phyloP scores from a whole-genome alignment of 768 basidiomycete species.

The Calocybe gangraenosa region DNA sequence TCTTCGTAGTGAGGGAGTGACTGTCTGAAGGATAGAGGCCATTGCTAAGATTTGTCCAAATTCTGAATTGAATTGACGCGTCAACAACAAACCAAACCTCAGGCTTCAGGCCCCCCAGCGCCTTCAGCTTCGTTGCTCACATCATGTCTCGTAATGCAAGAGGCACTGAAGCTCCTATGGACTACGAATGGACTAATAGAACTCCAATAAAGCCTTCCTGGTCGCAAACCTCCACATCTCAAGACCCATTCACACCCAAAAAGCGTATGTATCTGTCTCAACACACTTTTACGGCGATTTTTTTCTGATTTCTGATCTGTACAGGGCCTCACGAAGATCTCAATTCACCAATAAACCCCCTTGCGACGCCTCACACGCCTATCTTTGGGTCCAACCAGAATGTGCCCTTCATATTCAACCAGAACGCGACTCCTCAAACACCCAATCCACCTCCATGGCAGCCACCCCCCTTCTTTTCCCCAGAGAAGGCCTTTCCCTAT shows the following conservation, averaged over 20 bases:
- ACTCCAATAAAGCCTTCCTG: conserved; percentile 55
- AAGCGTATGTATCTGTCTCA: conserved; percentile 53
- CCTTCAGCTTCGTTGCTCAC: conserved; percentile 7
- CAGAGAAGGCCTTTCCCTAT: conserved; percentile 55
- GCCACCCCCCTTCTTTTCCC: conserved; percentile 59
- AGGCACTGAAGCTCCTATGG: conserved; percentile 78
- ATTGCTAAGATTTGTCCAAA: conserved; percentile 13
- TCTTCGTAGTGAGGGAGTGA: conserved; percentile 16
- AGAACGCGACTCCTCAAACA: conserved; percentile 33
- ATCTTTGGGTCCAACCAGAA: conserved; percentile 63
- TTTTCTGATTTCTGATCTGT: conserved; percentile 6
- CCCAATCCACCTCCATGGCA: conserved; percentile 59
- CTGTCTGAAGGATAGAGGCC: conserved; percentile 22
- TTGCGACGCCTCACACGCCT: conserved; percentile 34
- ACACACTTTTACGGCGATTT: conserved; percentile 4
- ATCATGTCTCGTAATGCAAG: conserved; percentile 38
- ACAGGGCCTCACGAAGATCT: conserved; percentile 37
- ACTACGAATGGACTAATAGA: conserved; percentile 80
- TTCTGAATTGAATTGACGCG: conserved; percentile 23
- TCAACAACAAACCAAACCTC: conserved; percentile 31
- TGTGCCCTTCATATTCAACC: conserved; percentile 69
- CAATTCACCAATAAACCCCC: conserved; percentile 40
- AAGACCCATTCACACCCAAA: conserved; percentile 50
- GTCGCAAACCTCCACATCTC: conserved; percentile 31
- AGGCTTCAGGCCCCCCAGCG: neutral